Base-by-base conservation (phyloP, 2,329 filamentous ascomycete genomes). In the Ascochyta pisi region DNA sequence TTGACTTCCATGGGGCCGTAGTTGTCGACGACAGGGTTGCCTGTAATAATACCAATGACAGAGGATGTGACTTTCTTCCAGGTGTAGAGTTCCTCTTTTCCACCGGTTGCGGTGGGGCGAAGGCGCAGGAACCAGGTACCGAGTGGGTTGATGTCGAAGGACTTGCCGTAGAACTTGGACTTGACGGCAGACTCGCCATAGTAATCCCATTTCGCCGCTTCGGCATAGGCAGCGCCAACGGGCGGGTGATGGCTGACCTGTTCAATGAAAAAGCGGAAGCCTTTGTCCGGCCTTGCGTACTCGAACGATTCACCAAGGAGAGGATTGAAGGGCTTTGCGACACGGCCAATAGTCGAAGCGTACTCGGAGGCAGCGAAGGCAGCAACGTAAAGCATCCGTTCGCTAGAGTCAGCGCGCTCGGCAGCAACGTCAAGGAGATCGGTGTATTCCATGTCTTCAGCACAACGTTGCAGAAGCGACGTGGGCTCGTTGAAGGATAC, bases 51-150 rank as follows among this genome's bases (percentile, higher is more conserved):
- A 55, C 95, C 95, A 57, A 98, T 88, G n/a, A 99, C 95, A 1
- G 93, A 96, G 1, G 92, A 95, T 0, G 93, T 98, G 16, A 97
- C 92, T 79, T 99, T 99, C 79, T 97, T 98, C 95, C 95, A 99
- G 0, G 94, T 97, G 77, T 96, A 99, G 1, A 97, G 81, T 65
- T 99, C 95, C 61, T 90, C 88, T 67, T 89, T 67, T 12, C 71
- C 68, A 6, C 69, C 88, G 3, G 89, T 91, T 3, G 86, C 82
- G 0, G 84, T 84, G 0, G 93, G 92, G 1, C 92, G 88, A 26
- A 99, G 82, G 69, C 85, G 91, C 57, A 98, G 80, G 80, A 98
- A 99, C 95, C 95, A 99, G 7, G 95, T 99, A 31, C 95, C 95
- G 9, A 98, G 84, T 3, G 92, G 93, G 70, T 97, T 96, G 76